Conservation (phyloP, 768 basidiomycete genomes). For the Calocybe indica region DNA sequence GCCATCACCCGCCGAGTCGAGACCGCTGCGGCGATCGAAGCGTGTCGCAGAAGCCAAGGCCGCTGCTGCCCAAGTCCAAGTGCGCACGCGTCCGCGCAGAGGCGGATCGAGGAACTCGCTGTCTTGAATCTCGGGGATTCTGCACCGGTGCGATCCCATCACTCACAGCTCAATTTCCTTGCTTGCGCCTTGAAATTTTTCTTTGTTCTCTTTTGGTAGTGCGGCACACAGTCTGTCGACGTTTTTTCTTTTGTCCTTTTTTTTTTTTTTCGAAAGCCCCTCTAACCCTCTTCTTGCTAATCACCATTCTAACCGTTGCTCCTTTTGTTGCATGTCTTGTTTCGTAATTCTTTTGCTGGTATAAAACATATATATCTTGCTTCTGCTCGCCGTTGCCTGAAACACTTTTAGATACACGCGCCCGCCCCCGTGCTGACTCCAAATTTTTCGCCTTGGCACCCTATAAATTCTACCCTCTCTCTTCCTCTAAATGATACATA, state of each 20-base stretch:
- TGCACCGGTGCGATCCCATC: slow-evolving; percentile 3
- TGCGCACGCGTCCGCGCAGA: slow-evolving; percentile 35
- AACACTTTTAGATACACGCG: too few species aligned
- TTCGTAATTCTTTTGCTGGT: too few species aligned
- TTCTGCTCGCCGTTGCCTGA: too few species aligned
- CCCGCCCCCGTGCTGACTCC: too few species aligned
- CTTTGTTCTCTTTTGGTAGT: background rate
- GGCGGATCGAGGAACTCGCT: slow-evolving; percentile 35
- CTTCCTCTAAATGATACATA: too few species aligned
- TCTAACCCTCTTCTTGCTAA: slow-evolving; percentile 4
- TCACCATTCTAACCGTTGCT: background rate
- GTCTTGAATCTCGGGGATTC: slow-evolving; percentile 21
- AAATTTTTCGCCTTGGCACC: too few species aligned
- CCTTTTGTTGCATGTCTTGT: too few species aligned
- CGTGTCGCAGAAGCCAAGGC: slow-evolving; percentile 55
- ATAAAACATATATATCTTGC: too few species aligned
- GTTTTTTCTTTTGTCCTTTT: slow-evolving; percentile 9
- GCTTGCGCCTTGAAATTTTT: slow-evolving; percentile 6
- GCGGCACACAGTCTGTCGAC: background rate
- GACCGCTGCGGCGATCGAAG: slow-evolving; percentile 56
- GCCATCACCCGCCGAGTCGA: background rate
- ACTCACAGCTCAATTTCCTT: slow-evolving; percentile 6
- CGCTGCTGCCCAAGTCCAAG: slow-evolving; percentile 36
- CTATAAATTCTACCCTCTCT: too few species aligned
- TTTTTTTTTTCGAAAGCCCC: background rate